These are phyloP conservation scores for Saccharomycopsis selenospora DNA, from an alignment of 805 yeast genomes.

Conservation along the genomic window DNA sequence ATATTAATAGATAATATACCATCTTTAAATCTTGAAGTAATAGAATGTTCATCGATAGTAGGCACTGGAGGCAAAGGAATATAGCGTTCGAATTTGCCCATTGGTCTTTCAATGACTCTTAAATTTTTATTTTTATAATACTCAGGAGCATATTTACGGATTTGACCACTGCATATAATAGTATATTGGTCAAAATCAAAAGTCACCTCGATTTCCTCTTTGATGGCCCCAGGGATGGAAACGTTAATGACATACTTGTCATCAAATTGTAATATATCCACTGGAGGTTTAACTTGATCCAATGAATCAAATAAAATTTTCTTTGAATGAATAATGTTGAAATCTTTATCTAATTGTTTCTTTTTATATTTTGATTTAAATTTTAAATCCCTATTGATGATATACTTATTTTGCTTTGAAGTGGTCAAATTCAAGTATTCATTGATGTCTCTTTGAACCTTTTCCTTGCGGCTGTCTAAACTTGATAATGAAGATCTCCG, in stretches of 20 bases:
- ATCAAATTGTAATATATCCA: constrained; percentile 29
- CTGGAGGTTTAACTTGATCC: constrained; percentile 27
- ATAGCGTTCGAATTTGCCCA: constrained; percentile 19
- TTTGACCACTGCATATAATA: constrained; percentile 11
- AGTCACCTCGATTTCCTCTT: constrained; percentile 11
- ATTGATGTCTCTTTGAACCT: too few species aligned
- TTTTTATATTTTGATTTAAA: too few species aligned
- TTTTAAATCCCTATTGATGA: too few species aligned
- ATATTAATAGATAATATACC: constrained; percentile 17
- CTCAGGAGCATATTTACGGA: constrained; percentile 11
- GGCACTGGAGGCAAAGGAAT: constrained; percentile 21
- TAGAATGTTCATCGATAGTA: constrained; percentile 16
- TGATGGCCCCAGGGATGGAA: constrained; percentile 17
- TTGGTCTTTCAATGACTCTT: constrained; percentile 19
- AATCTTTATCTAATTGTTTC: not conserved
- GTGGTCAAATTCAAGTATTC: too few species aligned
- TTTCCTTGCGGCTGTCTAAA: too few species aligned
- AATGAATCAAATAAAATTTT: too few species aligned
- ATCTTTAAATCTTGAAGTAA: constrained; percentile 11
- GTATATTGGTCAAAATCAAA: constrained; percentile 16
- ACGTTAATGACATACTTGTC: constrained; percentile 33
- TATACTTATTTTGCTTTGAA: too few species aligned
- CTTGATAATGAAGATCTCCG: constrained; percentile 2
- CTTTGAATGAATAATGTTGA: not conserved
- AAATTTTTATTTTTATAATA: constrained; percentile 1